Conservation (phyloP, 2,329 filamentous ascomycete genomes). For the Alternaria novae-zelandiae region DNA sequence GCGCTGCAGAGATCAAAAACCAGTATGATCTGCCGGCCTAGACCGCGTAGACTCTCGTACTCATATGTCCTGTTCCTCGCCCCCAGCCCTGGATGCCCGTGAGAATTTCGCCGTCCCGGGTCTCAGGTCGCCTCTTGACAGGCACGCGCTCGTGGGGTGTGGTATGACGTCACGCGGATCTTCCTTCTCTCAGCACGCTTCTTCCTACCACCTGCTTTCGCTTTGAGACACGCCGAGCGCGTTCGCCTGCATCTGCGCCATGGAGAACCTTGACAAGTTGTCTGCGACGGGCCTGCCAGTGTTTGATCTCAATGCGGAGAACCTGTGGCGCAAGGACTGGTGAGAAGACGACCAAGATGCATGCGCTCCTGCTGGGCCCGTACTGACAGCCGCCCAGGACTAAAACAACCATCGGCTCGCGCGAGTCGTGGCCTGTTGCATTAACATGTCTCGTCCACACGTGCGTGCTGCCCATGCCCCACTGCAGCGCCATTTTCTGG, state of each 20-base stretch:
- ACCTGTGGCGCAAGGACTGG: slow-evolving; percentile 37
- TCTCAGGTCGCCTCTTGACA: slow-evolving; percentile 1
- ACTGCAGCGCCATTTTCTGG: slow-evolving; percentile 54
- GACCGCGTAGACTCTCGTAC: slow-evolving; percentile 5
- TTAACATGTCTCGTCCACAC: slow-evolving; percentile 41
- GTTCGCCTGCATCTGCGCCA: slow-evolving; percentile 5
- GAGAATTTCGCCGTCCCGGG: background rate
- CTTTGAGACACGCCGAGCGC: slow-evolving; percentile 2
- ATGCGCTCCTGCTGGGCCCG: background rate
- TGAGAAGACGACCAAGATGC: slow-evolving; percentile 10
- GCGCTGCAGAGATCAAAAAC: slow-evolving; percentile 1
- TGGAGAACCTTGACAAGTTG: slow-evolving; percentile 40
- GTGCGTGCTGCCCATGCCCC: slow-evolving; percentile 50
- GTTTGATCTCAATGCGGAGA: slow-evolving; percentile 40
- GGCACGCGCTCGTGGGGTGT: slow-evolving; percentile 7
- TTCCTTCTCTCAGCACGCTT: slow-evolving; percentile 7
- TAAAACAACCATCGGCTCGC: slow-evolving; percentile 39
- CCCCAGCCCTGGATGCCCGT: background rate
- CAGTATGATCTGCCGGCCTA: slow-evolving; percentile 12
- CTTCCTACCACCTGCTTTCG: slow-evolving; percentile 7
- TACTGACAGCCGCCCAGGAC: slow-evolving; percentile 28
- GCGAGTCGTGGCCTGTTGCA: slow-evolving; percentile 44
- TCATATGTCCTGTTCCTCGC: background rate
- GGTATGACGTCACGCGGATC: slow-evolving; percentile 15
- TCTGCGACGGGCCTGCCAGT: slow-evolving; percentile 38